Conservation (phyloP, 2,329 filamentous ascomycete genomes). For the Botrytis fabae region DNA sequence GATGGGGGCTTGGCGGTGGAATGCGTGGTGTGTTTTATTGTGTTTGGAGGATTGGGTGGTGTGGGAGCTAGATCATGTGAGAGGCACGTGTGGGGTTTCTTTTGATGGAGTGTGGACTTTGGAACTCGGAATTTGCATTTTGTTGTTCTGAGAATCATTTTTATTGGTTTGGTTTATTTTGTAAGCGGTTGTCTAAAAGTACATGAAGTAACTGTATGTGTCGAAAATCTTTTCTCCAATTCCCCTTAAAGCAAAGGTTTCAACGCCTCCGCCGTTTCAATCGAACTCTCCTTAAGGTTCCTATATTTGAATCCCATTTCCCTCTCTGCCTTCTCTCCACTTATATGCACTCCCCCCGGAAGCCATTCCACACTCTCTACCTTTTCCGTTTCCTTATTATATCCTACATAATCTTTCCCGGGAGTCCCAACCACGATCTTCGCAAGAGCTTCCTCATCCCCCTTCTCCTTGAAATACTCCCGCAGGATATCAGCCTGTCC, state of each 20-base stretch:
- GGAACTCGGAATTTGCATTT: no score
- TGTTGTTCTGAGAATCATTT: not conserved
- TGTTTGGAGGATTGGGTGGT: not conserved
- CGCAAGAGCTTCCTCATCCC: slow-evolving; percentile 25
- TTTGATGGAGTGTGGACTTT: not conserved
- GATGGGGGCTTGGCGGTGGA: not conserved
- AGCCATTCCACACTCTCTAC: slow-evolving; percentile 27
- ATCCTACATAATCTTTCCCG: slow-evolving; percentile 44
- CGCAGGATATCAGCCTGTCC: slow-evolving; percentile 47
- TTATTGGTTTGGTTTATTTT: fast-evolving
- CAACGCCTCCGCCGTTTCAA: slow-evolving; percentile 43
- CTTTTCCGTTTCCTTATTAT: slow-evolving; percentile 31
- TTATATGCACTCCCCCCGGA: slow-evolving; percentile 31
- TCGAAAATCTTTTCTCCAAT: not conserved
- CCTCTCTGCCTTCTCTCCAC: slow-evolving; percentile 37
- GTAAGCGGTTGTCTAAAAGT: no score
- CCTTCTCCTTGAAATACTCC: slow-evolving; percentile 42
- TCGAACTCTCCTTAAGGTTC: slow-evolving; percentile 34
- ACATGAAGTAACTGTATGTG: not conserved
- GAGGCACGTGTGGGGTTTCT: no score
- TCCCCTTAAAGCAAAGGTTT: slow-evolving; percentile 28
- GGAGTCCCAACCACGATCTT: slow-evolving; percentile 44
- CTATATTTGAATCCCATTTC: slow-evolving; percentile 38
- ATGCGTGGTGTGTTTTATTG: not conserved
- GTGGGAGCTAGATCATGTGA: not conserved